Conservation (phyloP, 345 rosid species). For the Excoecaria cochinchinensis region DNA sequence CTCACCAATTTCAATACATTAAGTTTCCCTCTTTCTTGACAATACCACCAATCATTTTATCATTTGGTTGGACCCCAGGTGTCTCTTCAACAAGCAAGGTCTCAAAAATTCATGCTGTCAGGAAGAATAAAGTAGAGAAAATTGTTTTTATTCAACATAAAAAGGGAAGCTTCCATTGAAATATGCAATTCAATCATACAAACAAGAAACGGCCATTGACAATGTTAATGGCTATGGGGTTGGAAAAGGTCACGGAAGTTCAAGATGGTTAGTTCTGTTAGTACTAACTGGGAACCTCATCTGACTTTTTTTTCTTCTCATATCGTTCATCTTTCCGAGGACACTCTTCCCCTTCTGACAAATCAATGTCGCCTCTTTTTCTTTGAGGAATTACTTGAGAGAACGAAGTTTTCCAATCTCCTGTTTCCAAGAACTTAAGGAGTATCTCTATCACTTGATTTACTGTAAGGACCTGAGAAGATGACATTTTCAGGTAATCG, state of each 20-base stretch:
- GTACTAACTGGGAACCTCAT: conserved; percentile 42
- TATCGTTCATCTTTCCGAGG: conserved; percentile 33
- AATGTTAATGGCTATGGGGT: not conserved
- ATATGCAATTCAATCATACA: not conserved
- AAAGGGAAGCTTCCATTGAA: conserved; percentile 30
- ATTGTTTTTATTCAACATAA: conserved; percentile 93
- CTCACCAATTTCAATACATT: no score
- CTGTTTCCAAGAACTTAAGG: conserved; percentile 73
- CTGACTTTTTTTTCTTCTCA: conserved; percentile 53
- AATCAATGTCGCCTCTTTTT: conserved; percentile 55
- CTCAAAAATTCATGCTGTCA: conserved; percentile 96
- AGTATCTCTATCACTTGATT: conserved; percentile 95
- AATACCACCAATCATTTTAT: no score
- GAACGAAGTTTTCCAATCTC: conserved; percentile 84
- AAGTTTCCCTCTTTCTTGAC: no score
- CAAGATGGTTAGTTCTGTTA: not conserved
- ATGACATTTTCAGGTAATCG: conserved; percentile 85
- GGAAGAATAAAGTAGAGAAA: conserved; percentile 96
- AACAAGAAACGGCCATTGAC: not conserved
- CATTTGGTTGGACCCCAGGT: conserved; percentile 88
- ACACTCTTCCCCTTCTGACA: conserved; percentile 30
- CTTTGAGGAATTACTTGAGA: conserved; percentile 89
- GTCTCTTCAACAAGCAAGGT: conserved; percentile 94
- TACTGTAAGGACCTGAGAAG: conserved; percentile 97
- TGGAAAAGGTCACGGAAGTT: not conserved